phyloP scores from a whole-genome alignment of 2,329 filamentous ascomycete species.

The Sclerotinia spermophila region DNA sequence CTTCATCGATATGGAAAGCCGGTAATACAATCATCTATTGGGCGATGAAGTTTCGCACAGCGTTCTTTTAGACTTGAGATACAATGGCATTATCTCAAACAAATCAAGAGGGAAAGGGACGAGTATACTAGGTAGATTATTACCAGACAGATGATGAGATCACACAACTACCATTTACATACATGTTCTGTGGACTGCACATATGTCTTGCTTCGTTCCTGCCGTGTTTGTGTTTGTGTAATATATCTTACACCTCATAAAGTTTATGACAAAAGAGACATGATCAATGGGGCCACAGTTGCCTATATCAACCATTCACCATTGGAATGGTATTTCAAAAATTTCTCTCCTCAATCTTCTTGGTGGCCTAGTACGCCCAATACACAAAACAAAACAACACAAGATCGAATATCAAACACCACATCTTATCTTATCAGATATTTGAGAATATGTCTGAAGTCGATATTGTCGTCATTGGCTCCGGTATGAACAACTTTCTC shows the following conservation, averaged over 20 bases:
- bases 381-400: background rate
- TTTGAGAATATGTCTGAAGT: background rate
- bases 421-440: background rate
- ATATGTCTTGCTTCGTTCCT: background rate
- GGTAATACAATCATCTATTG: background rate
- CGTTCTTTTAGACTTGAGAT: background rate
- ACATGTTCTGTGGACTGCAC: too few relatives aligned
- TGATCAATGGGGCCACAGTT: background rate
- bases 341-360: background rate
- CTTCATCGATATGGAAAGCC: background rate
- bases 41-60: background rate
- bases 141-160: background rate
- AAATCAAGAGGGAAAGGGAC: background rate
- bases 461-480: slow-evolving; percentile 5
- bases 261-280: background rate
- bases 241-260: background rate
- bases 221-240: background rate
- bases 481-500: background rate
- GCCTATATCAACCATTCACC: background rate
- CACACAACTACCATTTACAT: background rate
- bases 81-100: background rate
- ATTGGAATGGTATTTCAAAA: background rate
- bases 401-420: background rate
- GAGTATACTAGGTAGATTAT: background rate
- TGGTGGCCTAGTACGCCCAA: background rate